A percentile compares a stretch with the other conserved stretches of the same genome.
Evolutionary conservation across 257 asterid species (phyloP).

Genomic region (Penstemon davidsonii): DNA sequence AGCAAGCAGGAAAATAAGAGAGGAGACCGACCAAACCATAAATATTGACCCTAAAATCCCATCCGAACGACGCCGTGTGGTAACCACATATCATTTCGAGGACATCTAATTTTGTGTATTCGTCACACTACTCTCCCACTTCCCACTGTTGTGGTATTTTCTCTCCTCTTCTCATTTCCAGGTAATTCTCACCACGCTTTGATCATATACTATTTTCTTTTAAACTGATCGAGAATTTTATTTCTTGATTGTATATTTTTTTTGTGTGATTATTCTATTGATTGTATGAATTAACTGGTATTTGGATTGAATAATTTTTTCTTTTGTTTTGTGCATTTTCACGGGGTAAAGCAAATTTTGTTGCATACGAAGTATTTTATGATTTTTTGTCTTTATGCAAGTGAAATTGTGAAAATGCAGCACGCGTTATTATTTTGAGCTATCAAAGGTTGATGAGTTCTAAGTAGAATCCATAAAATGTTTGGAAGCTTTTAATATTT

Average conservation of each 20-base stretch:
- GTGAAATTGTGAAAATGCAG: constrained; percentile 21
- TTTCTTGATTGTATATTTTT: constrained; percentile 12
- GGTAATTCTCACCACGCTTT: neutral
- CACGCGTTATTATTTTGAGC: neutral
- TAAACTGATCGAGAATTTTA: neutral
- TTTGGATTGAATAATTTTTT: neutral
- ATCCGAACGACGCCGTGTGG: constrained; percentile 30
- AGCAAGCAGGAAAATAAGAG: constrained; percentile 14
- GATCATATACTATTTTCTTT: neutral
- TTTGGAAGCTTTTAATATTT: too few species aligned
- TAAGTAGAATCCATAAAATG: constrained; percentile 17
- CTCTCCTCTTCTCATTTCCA: neutral
- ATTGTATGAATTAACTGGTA: constrained; percentile 12
- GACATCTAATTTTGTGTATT: constrained; percentile 11
- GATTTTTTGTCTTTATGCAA: constrained; percentile 1
- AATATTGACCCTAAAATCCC: constrained; percentile 17
- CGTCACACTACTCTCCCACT: neutral
- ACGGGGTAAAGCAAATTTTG: constrained; percentile 7
- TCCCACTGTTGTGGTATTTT: neutral
- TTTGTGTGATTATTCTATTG: constrained; percentile 18
- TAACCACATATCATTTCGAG: constrained; percentile 31
- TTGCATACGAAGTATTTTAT: constrained; percentile 1
- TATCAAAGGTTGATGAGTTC: constrained; percentile 12
- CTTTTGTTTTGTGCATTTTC: neutral
- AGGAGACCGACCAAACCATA: constrained; percentile 21